Evolutionary conservation across 257 asterid species (phyloP).

Genomic region (Solanum microdontum): DNA sequence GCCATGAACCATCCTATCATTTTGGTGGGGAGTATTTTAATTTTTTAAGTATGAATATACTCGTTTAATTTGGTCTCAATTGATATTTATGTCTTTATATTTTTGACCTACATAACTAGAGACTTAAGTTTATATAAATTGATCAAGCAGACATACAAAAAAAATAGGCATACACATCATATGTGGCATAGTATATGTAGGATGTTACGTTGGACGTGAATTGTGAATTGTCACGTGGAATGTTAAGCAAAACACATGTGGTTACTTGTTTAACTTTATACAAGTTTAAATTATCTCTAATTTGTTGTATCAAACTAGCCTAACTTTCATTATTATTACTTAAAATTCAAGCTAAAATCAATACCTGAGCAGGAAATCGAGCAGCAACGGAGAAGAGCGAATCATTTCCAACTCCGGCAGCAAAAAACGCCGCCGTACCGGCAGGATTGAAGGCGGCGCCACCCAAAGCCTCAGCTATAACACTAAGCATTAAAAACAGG

Average conservation of each 20-base stretch:
- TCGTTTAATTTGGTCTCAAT: fast-evolving
- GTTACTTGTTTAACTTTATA: no score
- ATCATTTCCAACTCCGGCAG: conserved; percentile 51
- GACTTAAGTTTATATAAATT: no score
- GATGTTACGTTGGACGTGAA: neutral
- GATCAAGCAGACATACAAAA: no score
- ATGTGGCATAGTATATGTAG: no score
- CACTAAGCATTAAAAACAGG: conserved; percentile 46
- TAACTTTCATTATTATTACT: neutral
- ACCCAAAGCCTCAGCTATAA: conserved; percentile 53
- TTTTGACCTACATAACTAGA: fast-evolving
- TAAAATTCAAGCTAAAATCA: neutral
- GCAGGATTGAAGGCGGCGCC: conserved; percentile 88
- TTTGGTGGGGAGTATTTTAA: neutral
- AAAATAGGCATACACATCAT: no score
- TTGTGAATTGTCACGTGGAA: no score
- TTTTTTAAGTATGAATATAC: no score
- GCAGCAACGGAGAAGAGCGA: conserved; percentile 58
- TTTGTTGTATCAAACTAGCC: neutral
- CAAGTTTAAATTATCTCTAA: no score
- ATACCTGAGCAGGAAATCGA: conserved; percentile 51
- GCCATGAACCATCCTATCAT: neutral
- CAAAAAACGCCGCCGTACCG: conserved; percentile 68
- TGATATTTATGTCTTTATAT: no score
- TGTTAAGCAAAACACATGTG: fast-evolving